Base-by-base conservation (phyloP, 2,329 filamentous ascomycete species). In the Aschersonia sp. region DNA sequence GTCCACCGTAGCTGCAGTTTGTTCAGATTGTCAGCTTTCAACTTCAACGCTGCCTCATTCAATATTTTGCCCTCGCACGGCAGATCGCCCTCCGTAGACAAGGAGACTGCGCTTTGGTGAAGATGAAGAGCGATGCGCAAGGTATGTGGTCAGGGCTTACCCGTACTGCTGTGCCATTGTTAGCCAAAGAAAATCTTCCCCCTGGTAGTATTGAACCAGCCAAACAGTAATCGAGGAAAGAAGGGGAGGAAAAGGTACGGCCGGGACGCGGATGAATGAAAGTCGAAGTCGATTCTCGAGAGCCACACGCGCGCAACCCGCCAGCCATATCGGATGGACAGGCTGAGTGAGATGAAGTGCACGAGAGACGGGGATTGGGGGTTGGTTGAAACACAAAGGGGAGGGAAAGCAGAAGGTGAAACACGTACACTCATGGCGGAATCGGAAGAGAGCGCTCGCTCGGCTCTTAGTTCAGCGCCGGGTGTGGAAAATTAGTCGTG, bases 1-100 rank as follows among this genome's bases (percentile, higher is more conserved):
- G 64, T 48, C 66, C 68, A 52, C 72, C 70, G 67, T 79, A 79
- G 65, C 74, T 80, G 58, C 9, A 30, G 22, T 37, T 37, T 8
- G 35, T 9, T 12, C 22, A 22, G 22, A 22, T 22, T 22, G 22
- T 22, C 22, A 22, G 22, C 22, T 2, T 22, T 22, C 22, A 22
- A 22, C 22, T 22, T 22, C 22, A 22, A 22, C 22, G 22, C 22
- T 22, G 22, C 22, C 2, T 22, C 22, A 22, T 22, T 22, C 22
- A 22, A 22, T 22, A 22, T 22, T 22, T 22, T 22, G 22, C 22
- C 22, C 22, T 22, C 22, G 22, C 22, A 22, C 22, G 22, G 22
- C 22, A 22, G 22, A 22, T 22, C 22, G 22, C 22, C 22, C 22
- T 22, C 22, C 22, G 22, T 22, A 22, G 22, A 22, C 22, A 22